phyloP scores from a whole-genome alignment of 2,329 filamentous ascomycete genomes.

The Orbilia javanica region DNA sequence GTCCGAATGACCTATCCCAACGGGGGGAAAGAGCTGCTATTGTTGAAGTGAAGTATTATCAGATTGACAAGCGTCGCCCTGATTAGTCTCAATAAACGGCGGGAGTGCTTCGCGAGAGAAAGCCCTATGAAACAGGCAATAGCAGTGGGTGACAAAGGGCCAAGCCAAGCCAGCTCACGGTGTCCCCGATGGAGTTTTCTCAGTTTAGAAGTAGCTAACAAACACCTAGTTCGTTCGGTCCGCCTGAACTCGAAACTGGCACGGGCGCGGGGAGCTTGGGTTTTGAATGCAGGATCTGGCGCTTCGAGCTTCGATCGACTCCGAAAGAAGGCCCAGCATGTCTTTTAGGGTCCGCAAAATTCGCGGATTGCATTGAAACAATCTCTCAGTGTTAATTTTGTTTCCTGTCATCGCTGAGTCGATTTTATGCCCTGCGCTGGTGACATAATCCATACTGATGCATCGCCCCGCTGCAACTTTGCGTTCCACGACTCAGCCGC shows the following conservation, averaged over 20 bases:
- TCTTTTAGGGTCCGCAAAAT: background rate
- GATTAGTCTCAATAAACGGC: slow-evolving; percentile 43
- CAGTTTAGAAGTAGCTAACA: slow-evolving; percentile 39
- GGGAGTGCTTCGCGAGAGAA: slow-evolving; percentile 44
- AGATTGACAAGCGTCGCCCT: slow-evolving; percentile 37
- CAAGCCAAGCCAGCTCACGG: slow-evolving; percentile 54
- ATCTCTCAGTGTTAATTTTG: slow-evolving; percentile 9
- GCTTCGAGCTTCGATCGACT: slow-evolving; percentile 13
- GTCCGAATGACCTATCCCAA: slow-evolving; percentile 11
- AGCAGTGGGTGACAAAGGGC: slow-evolving; percentile 40
- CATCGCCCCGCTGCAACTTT: slow-evolving; percentile 24
- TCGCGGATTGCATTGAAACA: background rate
- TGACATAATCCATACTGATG: slow-evolving; percentile 28
- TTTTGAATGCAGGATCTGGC: slow-evolving; percentile 8
- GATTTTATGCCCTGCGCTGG: slow-evolving; percentile 9
- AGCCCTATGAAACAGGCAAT: slow-evolving; percentile 55
- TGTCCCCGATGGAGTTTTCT: slow-evolving; percentile 39
- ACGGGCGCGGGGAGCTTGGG: slow-evolving; percentile 33
- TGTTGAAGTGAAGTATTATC: slow-evolving; percentile 48
- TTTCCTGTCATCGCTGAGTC: background rate
- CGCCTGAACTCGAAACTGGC: slow-evolving; percentile 16
- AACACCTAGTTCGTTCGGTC: slow-evolving; percentile 47
- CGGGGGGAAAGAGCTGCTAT: slow-evolving; percentile 26
- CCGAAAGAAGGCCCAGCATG: slow-evolving; percentile 10
- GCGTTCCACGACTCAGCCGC: slow-evolving; percentile 38